Conservation (phyloP, 148 eudicot species). For the Rhododendron mucronatum region DNA sequence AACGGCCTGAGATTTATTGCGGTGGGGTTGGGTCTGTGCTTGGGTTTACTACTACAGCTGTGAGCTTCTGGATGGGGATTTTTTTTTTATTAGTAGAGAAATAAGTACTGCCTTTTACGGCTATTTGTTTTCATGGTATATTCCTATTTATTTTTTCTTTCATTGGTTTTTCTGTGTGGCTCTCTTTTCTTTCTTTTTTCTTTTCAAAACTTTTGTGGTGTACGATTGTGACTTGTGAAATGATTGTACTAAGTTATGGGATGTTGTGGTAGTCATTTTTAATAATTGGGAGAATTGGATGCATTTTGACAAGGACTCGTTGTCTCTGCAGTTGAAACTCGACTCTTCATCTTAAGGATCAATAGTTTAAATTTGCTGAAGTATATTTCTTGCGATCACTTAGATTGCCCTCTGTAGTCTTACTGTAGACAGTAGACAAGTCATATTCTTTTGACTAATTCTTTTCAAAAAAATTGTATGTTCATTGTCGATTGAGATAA, state of each 20-base stretch:
- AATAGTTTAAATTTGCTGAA: too few relatives aligned
- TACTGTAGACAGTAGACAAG: too few relatives aligned
- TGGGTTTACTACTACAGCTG: constrained; percentile 29
- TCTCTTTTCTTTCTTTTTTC: not conserved
- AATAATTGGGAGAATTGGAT: too few relatives aligned
- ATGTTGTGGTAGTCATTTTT: not conserved
- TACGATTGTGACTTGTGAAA: not conserved
- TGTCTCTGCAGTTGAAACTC: too few relatives aligned
- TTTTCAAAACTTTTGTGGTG: not conserved
- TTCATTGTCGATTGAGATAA: not conserved
- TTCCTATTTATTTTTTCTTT: not conserved
- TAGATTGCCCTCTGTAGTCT: too few relatives aligned
- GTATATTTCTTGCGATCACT: too few relatives aligned
- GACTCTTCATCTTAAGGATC: too few relatives aligned
- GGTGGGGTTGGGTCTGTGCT: constrained; percentile 32
- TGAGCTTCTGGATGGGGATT: not conserved
- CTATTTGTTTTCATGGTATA: not conserved
- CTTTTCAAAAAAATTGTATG: too few relatives aligned
- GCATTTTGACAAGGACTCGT: too few relatives aligned
- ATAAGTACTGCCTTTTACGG: not conserved
- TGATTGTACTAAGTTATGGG: not conserved
- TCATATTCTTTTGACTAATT: too few relatives aligned
- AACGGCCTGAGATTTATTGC: constrained; percentile 30
- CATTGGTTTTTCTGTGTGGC: not conserved
- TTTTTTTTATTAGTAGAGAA: not conserved